Conservation (phyloP, 176 grass and related monocot species). For the Raddia distichophylla region DNA sequence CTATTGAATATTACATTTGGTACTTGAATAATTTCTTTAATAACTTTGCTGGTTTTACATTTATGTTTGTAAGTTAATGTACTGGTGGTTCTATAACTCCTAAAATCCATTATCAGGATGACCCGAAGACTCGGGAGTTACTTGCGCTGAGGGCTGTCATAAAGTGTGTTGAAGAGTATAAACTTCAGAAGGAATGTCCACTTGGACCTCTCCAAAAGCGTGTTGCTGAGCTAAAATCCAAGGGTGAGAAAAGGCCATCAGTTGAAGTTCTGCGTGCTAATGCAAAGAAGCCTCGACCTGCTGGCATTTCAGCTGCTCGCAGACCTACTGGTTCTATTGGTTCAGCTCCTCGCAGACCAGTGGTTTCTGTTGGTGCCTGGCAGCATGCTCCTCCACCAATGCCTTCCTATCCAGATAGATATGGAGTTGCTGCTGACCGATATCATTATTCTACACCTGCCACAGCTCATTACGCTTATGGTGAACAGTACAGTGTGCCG, state of each 20-base stretch:
- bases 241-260: constrained; percentile 59
- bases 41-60: not conserved
- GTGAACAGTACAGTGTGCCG: constrained; percentile 30
- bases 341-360: constrained; percentile 48
- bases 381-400: constrained; percentile 48
- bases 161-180: constrained; percentile 70
- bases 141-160: constrained; percentile 59
- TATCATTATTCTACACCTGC: constrained; percentile 46
- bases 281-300: constrained; percentile 48
- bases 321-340: constrained; percentile 35
- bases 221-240: constrained; percentile 51
- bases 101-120: constrained; percentile 47
- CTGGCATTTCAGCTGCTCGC: constrained; percentile 38
- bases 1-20: not conserved
- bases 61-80: constrained; percentile 7
- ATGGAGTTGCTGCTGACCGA: constrained; percentile 3
- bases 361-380: constrained; percentile 22
- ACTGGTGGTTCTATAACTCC: constrained; percentile 12
- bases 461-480: constrained; percentile 30
- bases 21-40: constrained; percentile 15
- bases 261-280: constrained; percentile 41
- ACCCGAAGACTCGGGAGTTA: constrained; percentile 44
- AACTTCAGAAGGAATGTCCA: constrained; percentile 75
- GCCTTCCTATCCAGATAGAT: constrained; percentile 43
- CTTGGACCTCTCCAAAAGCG: constrained; percentile 78